Percentiles rank a stretch among this genome's conserved stretches.
These are phyloP conservation scores for Paramecium pentaurelia DNA, from an alignment of 73 alveolate species.

Conservation along the genomic window DNA sequence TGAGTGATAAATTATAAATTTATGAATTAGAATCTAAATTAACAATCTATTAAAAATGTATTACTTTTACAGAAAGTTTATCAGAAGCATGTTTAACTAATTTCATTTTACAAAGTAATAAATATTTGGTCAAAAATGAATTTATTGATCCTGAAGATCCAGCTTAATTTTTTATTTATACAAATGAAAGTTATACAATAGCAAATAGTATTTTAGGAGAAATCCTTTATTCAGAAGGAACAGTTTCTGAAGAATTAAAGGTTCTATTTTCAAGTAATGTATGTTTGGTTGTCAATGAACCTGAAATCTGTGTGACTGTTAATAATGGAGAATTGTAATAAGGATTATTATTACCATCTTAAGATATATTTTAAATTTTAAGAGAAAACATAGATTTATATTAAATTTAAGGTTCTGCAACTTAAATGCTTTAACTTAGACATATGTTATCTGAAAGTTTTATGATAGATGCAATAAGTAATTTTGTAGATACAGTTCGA, in stretches of 20 bases:
- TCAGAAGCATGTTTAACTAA: constrained; percentile 19
- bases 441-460: not conserved
- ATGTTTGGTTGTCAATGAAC: not conserved
- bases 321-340: not conserved
- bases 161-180: not conserved
- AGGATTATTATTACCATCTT: not conserved
- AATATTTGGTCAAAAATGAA: not conserved
- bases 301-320: not conserved
- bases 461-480: not conserved
- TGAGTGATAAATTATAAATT: not conserved
- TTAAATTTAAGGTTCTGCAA: not conserved
- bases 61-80: not conserved
- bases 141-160: not conserved
- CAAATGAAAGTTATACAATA: not conserved
- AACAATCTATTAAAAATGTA: not conserved
- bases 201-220: not conserved
- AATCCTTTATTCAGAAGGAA: not conserved
- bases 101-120: not conserved
- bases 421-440: not conserved
- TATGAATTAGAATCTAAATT: not conserved
- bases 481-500: constrained; percentile 8
- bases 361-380: not conserved
- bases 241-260: not conserved
- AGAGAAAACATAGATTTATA: constrained; percentile 32
- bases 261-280: not conserved